Base-by-base conservation (phyloP, 169 alveolate species). In the Prorocentrum cordatum region DNA sequence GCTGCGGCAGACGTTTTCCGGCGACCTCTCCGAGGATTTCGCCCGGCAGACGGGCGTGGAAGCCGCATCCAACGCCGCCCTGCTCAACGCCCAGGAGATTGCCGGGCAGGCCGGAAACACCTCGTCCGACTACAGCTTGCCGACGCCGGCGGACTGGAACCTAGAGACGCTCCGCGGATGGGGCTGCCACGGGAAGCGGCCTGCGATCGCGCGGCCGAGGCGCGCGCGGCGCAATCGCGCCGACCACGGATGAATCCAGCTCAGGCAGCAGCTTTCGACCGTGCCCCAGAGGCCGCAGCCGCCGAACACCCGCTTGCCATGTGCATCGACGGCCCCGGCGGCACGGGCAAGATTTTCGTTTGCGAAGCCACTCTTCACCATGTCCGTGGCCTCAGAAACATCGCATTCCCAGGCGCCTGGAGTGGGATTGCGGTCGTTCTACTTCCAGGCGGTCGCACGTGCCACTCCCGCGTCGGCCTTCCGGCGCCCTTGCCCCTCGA, bases 311-410 rank as follows among this genome's bases (percentile, higher is more conserved):
- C 26, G 33, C 38, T 26, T 2, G 27, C 38, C 1, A 45, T 47
- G 33, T 42, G 27, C 3, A 29, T 72, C 9, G 84, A 72, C 47
- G 68, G 68, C 12, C 84, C 84, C 16, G 84, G 68, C 24, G 84
- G 68, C 31, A 18, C 66, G 24, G 58, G 45, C 0, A 72, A 72
- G 20, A 20, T 35, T 9, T 72, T 45, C 38, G 31, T 72, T 1
- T 72, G 42, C 33, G 50, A 72, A 31, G 50, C 83, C 3, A 2
- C 47, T 6, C 16, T 72, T 33, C 68, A 47, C 27, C n/a, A 0
- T 3, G 70, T 29, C 1, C 50, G 84, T 1, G 66, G 68, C 0
- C 33, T 47, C 9, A 47, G 68, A 4, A 54, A 47, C 33, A 72
- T 72, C 47, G 68, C 84, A 2, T 66, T 22, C 2, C 68, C 68